Conservation (phyloP, 352 stramenopile species). For the Pythium grandisporangium region DNA sequence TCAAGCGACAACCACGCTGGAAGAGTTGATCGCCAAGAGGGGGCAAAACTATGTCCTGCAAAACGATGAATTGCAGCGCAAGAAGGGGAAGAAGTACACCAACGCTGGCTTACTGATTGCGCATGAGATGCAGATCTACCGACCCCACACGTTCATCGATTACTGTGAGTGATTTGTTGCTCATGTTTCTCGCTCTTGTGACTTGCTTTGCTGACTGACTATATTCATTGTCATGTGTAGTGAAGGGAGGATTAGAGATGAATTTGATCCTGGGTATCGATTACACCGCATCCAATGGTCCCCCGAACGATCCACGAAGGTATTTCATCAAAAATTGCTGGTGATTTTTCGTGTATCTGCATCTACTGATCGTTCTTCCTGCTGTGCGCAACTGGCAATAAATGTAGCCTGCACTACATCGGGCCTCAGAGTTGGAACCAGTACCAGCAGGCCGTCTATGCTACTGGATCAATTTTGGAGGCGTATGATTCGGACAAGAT, state of each 20-base stretch:
- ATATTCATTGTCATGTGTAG: no score
- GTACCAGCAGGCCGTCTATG: slow-evolving; percentile 65
- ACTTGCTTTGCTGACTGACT: no score
- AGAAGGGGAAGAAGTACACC: slow-evolving; percentile 68
- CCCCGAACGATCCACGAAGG: slow-evolving; percentile 31
- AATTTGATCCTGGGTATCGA: slow-evolving; percentile 65
- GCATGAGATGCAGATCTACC: slow-evolving; percentile 27
- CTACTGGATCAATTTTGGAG: slow-evolving; percentile 58
- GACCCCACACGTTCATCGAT: slow-evolving; percentile 44
- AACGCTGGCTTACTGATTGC: slow-evolving; percentile 40
- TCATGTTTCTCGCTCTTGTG: slow-evolving; percentile 1
- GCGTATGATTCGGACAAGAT: slow-evolving; percentile 65
- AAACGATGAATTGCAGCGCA: slow-evolving; percentile 43
- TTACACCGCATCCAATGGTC: slow-evolving; percentile 66
- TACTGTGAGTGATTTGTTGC: slow-evolving; percentile 26
- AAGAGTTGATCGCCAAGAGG: slow-evolving; percentile 43
- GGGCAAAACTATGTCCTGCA: slow-evolving; percentile 44
- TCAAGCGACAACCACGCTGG: slow-evolving; percentile 37
- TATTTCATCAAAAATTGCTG: no score
- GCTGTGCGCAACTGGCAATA: no score
- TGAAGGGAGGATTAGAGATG: slow-evolving; percentile 83
- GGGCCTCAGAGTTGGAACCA: slow-evolving; percentile 53
- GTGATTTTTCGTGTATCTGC: no score
- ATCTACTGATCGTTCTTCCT: no score
- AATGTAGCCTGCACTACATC: slow-evolving; percentile 66